Evolutionary conservation across 192 early-diverging fungal genomes (phyloP).

Genomic region (Allomyces arbusculus): DNA sequence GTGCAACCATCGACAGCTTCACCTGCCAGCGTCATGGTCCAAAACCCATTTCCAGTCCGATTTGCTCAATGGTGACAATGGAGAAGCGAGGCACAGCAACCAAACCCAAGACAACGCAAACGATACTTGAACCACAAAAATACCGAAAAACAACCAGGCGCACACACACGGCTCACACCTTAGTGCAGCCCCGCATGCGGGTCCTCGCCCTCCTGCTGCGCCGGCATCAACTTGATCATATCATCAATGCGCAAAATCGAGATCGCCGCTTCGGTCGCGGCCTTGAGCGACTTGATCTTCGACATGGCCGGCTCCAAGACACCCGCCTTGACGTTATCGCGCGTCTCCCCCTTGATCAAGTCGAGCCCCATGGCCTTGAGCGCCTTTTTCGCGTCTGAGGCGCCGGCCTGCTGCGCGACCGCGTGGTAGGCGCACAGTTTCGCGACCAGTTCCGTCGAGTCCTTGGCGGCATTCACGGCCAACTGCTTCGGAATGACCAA

Average conservation of each 20-base stretch:
- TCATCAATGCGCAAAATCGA: slow-evolving; percentile 92
- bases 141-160: neutral
- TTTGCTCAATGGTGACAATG: too few species aligned
- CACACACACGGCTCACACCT: neutral
- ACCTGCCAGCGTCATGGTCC: too few species aligned
- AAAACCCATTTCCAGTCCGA: too few species aligned
- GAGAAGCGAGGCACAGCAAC: too few species aligned
- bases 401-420: slow-evolving; percentile 53
- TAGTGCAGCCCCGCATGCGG: slow-evolving; percentile 12
- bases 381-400: slow-evolving; percentile 46
- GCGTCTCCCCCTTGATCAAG: slow-evolving; percentile 71
- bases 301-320: slow-evolving; percentile 94
- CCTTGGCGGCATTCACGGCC: slow-evolving; percentile 95
- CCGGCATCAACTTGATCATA: slow-evolving; percentile 49
- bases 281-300: slow-evolving; percentile 93
- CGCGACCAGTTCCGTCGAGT: slow-evolving; percentile 90
- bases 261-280: slow-evolving; percentile 95
- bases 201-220: slow-evolving; percentile 18
- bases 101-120: too few species aligned
- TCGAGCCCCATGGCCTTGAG: slow-evolving; percentile 87
- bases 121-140: neutral
- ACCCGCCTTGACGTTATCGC: slow-evolving; percentile 84
- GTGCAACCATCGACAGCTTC: too few species aligned
- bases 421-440: slow-evolving; percentile 92
- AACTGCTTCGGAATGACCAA: slow-evolving; percentile 94